Evolutionary conservation across 2,329 filamentous ascomycete species (phyloP).

Genomic region (Diplodia corticola): DNA sequence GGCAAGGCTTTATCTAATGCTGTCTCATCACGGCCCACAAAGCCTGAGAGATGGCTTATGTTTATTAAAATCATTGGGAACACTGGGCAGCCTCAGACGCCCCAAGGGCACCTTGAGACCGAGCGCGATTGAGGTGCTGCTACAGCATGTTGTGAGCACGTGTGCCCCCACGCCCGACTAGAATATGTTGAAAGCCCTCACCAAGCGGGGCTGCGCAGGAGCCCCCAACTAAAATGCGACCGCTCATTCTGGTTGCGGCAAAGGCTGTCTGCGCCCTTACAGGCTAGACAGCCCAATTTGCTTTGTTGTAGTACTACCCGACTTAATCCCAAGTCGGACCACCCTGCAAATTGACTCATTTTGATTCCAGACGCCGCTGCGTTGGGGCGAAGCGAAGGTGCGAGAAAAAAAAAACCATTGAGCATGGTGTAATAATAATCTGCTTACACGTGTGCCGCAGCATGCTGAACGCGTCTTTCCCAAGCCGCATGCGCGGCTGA

Average conservation of each 20-base stretch:
- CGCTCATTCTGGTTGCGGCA: background rate
- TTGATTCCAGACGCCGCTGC: background rate
- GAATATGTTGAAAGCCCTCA: background rate
- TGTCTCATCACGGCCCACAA: background rate
- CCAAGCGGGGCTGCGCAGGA: background rate
- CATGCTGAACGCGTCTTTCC: background rate
- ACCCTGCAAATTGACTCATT: constrained; percentile 6
- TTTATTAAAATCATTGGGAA: background rate
- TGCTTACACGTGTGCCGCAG: constrained; percentile 4
- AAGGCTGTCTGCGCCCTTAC: background rate
- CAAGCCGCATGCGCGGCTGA: constrained; percentile 5
- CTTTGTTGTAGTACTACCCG: background rate
- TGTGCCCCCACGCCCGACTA: background rate
- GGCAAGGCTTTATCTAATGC: background rate
- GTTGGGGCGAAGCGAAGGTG: background rate
- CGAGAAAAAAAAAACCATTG: background rate
- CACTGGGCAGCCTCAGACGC: background rate
- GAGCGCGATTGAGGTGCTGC: background rate
- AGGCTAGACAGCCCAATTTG: background rate
- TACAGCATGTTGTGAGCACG: constrained; percentile 9
- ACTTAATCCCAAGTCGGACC: background rate
- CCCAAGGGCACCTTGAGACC: constrained; percentile 1
- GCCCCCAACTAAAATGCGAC: background rate
- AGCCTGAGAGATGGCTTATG: background rate
- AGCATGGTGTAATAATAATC: constrained; percentile 8